Evolutionary conservation across 148 eudicot species (phyloP).

Genomic region (Rhododendron molle): DNA sequence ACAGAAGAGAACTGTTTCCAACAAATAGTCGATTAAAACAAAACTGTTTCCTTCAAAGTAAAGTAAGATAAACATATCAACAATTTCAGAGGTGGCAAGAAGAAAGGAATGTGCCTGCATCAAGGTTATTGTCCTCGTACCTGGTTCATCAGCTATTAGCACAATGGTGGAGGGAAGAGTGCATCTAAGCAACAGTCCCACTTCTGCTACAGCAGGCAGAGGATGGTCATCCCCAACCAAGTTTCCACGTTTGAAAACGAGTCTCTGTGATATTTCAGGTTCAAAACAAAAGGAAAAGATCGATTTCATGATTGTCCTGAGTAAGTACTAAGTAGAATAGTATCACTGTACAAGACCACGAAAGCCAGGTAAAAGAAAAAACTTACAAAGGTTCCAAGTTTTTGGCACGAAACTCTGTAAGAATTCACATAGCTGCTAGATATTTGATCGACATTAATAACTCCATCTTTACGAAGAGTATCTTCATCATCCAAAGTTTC

Average conservation of each 20-base stretch:
- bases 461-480: conserved; percentile 30
- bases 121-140: conserved; percentile 27
- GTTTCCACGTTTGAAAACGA: conserved; percentile 85
- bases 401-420: conserved; percentile 58
- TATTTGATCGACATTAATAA: conserved; percentile 35
- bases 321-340: conserved; percentile 9
- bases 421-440: conserved; percentile 24
- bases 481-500: conserved; percentile 39
- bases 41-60: neutral
- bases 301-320: neutral
- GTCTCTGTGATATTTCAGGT: conserved; percentile 30
- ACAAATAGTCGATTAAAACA: neutral
- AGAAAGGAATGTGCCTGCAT: conserved; percentile 1
- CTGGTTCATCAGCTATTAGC: conserved; percentile 72
- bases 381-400: conserved; percentile 60
- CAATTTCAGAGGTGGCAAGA: neutral
- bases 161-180: conserved; percentile 62
- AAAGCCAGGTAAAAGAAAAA: conserved; percentile 2
- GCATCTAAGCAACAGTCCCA: conserved; percentile 51
- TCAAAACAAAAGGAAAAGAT: conserved; percentile 3
- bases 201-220: conserved; percentile 65
- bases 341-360: neutral
- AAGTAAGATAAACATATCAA: neutral
- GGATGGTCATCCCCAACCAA: conserved; percentile 71
- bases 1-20: conserved; percentile 6